These are phyloP conservation scores for Fraxinus latifolia DNA, from an alignment of 305 asterid species.

Conservation along the genomic window DNA sequence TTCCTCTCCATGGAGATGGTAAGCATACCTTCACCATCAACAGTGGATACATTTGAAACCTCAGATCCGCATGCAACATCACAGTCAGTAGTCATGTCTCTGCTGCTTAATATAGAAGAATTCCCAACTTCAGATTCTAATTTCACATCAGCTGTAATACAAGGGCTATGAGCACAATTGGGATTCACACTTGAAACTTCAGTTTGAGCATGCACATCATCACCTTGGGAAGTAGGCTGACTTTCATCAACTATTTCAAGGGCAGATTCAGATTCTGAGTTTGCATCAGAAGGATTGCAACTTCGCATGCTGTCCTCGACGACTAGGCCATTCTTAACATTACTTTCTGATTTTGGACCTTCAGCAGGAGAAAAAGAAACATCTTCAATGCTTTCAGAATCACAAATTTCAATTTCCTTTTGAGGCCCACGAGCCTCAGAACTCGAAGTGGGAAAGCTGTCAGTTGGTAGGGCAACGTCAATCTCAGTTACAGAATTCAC, in stretches of 20 bases:
- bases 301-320: conserved; percentile 16
- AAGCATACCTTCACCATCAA: conserved; percentile 28
- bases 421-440: conserved; percentile 18
- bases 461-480: conserved; percentile 30
- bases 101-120: conserved; percentile 28
- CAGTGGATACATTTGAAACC: conserved; percentile 29
- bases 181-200: conserved; percentile 30
- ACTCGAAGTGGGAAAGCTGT: conserved; percentile 23
- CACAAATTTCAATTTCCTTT: conserved; percentile 27
- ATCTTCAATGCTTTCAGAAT: conserved; percentile 23
- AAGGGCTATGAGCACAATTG: conserved; percentile 25
- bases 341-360: conserved; percentile 25
- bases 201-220: conserved; percentile 28
- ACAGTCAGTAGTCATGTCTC: conserved; percentile 27
- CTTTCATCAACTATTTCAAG: conserved; percentile 25
- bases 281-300: conserved; percentile 16
- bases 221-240: conserved; percentile 21
- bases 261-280: conserved; percentile 24
- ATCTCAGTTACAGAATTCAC: conserved; percentile 25
- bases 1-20: conserved; percentile 25
- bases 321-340: conserved; percentile 19
- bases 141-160: conserved; percentile 36
- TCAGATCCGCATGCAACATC: conserved; percentile 30
- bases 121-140: conserved; percentile 34
- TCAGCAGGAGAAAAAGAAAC: conserved; percentile 25